Conservation (phyloP, 768 basidiomycete species). For the Tricholoma saponaceum region DNA sequence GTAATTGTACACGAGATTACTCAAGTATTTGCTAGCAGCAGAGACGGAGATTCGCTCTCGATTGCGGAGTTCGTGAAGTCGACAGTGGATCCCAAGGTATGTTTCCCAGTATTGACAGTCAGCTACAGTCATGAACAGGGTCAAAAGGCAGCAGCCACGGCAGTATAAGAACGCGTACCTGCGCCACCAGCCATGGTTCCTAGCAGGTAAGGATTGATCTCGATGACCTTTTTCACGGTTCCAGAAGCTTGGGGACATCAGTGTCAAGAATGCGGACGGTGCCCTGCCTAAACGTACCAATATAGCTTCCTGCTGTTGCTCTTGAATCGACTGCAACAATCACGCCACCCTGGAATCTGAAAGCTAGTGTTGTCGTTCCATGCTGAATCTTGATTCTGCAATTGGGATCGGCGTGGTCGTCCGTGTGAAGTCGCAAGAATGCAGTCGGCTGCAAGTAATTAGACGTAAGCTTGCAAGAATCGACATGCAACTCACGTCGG, state of each 20-base stretch:
- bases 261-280: background rate
- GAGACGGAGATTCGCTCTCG: constrained; percentile 97
- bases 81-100: constrained; percentile 96
- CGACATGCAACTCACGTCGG: constrained; percentile 56
- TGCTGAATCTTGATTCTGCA: constrained; percentile 99
- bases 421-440: constrained; percentile 91
- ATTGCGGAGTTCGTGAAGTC: constrained; percentile 94
- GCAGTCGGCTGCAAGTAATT: constrained; percentile 63
- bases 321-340: constrained; percentile 99
- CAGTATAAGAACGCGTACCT: constrained; percentile 44
- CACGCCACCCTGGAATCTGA: constrained; percentile 94
- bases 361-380: constrained; percentile 97
- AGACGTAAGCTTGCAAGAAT: constrained; percentile 3
- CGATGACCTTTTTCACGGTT: constrained; percentile 99
- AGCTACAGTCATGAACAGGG: constrained; percentile 39
- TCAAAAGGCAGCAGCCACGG: background rate
- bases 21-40: constrained; percentile 97
- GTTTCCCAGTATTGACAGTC: constrained; percentile 99
- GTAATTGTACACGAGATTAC: constrained; percentile 96
- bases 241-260: constrained; percentile 67
- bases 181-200: constrained; percentile 99
- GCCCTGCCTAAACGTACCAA: constrained; percentile 56
- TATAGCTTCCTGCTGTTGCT: constrained; percentile 95
- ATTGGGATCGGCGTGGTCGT: constrained; percentile 89
- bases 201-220: constrained; percentile 98